Percentiles rank a stretch among this genome's conserved stretches.
These are phyloP conservation scores for Euphorbia peplus DNA, from an alignment of 345 rosid genomes.

Conservation along the genomic window DNA sequence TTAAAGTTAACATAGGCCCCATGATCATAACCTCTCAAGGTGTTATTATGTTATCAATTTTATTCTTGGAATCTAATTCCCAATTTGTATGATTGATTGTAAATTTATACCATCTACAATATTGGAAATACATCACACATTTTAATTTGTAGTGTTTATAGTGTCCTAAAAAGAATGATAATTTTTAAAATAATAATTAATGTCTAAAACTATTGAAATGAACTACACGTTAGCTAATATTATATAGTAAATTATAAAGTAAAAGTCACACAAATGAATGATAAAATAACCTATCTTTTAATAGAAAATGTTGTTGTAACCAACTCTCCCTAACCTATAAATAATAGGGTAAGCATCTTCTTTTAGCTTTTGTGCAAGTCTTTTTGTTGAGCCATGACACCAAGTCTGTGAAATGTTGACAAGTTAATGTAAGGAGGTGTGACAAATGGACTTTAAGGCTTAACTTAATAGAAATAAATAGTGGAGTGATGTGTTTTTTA, in stretches of 20 bases:
- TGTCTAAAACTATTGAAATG: not conserved
- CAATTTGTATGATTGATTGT: constrained; percentile 1
- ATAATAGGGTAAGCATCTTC: constrained; percentile 21
- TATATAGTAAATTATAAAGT: not conserved
- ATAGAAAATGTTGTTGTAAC: constrained; percentile 15
- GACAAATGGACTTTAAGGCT: too few relatives aligned
- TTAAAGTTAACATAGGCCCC: constrained; percentile 15
- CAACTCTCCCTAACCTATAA: constrained; percentile 6
- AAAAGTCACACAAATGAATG: not conserved
- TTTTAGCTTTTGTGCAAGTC: constrained; percentile 7
- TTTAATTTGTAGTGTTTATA: not conserved
- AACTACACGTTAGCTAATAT: not conserved
- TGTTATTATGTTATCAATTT: constrained; percentile 25
- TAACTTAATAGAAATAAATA: too few relatives aligned
- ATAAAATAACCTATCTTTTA: constrained; percentile 5
- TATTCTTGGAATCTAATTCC: constrained; percentile 23
- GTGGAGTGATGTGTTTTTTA: too few relatives aligned
- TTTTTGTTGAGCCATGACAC: not conserved
- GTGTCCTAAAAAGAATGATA: too few relatives aligned
- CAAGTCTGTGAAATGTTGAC: too few relatives aligned
- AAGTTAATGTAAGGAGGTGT: too few relatives aligned
- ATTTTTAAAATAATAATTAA: too few relatives aligned
- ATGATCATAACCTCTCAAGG: constrained; percentile 34
- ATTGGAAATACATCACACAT: too few relatives aligned
- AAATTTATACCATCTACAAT: not conserved